Evolutionary conservation across 2,329 filamentous ascomycete species (phyloP), one percentile per base, ranked within the genome.

Genomic region (Ceratocystis eucalypticola): DNA sequence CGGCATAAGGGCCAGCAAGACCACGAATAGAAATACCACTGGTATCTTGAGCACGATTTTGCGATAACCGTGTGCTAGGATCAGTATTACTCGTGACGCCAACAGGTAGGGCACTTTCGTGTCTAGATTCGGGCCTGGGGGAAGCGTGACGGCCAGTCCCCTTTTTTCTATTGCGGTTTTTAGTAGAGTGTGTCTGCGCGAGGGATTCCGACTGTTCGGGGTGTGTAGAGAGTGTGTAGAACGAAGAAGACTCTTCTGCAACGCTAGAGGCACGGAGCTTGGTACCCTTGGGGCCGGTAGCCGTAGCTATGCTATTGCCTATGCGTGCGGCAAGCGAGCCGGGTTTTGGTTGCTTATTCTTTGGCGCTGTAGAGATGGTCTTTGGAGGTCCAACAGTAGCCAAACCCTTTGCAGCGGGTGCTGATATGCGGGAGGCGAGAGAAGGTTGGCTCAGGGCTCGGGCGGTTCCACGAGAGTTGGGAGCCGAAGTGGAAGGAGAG

Each of bases 11-110:
- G 0, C 88, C 87, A 0, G 86, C 86, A 7, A 87, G 77, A n/a
- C 89, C 89, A 65, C 84, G 80, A 70, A 94, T 92, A 45, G 81
- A 85, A 59, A 93, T 81, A 22, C 86, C 85, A 22, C 86, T 85
- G 2, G 55, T n/a, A 4, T 59, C 10, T 37, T 37, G 15, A 30
- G 12, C 55, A 6, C 28, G 28, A 28, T n/a, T 37, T 37, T 59
- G 25, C 7, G 55, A 59, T n/a, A 10, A 59, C 5, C 17, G 55
- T 8, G 17, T n/a, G n/a, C n/a, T 25, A 10, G 2, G 7, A 12
- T 20, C 68, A 75, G 70, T 57, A 72, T 69, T 66, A 74, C 22
- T 30, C 1, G 22, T 15, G 28, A 6, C 30, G 2, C 50, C 22
- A 5, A 28, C 5, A n/a, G 61, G 61, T 8, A 22, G 25, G 10